A percentile compares a stretch with the other conserved stretches of the same genome.
Evolutionary conservation across 306 rosid species (phyloP).

Genomic region (Rubus parviflorus): DNA sequence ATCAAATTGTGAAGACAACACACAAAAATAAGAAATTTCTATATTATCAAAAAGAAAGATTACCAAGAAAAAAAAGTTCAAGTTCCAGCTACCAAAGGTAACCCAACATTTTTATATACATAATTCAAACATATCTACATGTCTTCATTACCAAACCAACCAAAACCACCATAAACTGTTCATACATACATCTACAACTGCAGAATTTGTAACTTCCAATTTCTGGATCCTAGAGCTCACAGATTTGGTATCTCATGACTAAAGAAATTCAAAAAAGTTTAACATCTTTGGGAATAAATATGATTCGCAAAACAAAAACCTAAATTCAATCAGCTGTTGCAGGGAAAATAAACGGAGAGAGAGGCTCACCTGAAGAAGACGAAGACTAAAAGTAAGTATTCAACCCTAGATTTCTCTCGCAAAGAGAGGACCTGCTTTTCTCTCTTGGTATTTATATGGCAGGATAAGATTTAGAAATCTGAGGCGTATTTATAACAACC

Average conservation of each 20-base stretch:
- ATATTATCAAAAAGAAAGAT: too few relatives aligned
- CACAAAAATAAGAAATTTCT: neutral
- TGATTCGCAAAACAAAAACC: neutral
- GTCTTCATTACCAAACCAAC: neutral
- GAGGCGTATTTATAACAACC: neutral
- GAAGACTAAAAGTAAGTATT: neutral
- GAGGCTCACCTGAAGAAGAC: constrained; percentile 33
- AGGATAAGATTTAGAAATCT: constrained; percentile 11
- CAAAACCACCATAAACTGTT: neutral
- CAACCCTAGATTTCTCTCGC: constrained; percentile 42
- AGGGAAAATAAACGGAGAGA: neutral
- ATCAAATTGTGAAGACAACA: neutral
- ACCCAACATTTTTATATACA: neutral
- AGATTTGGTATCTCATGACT: neutral
- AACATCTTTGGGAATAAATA: neutral
- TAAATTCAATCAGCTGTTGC: neutral
- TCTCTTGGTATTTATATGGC: constrained; percentile 3
- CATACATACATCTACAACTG: neutral
- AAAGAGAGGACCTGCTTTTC: neutral
- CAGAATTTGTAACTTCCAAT: neutral
- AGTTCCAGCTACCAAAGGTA: neutral
- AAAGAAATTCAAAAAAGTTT: neutral
- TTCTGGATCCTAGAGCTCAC: neutral
- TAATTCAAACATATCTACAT: neutral
- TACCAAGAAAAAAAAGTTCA: too few relatives aligned